These are phyloP conservation scores for Pythium chondricola DNA, from an alignment of 352 stramenopile species.

Conservation along the genomic window DNA sequence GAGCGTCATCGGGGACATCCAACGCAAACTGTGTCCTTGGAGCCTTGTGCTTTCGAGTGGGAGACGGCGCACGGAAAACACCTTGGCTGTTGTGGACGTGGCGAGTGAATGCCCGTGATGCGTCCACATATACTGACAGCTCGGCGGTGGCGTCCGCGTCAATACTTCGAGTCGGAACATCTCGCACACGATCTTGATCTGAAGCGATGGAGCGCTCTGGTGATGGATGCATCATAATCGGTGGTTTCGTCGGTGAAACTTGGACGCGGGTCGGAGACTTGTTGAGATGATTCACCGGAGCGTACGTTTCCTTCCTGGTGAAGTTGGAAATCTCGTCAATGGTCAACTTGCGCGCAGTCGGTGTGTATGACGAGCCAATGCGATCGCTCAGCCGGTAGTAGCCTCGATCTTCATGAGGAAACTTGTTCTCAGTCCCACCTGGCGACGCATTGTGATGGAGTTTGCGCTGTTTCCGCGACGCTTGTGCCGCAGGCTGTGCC, in stretches of 20 bases:
- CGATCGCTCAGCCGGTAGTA: slow-evolving; percentile 83
- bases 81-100: slow-evolving; percentile 60
- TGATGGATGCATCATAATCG: slow-evolving; percentile 43
- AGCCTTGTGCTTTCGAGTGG: slow-evolving; percentile 21
- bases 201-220: slow-evolving; percentile 28
- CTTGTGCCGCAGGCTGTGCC: slow-evolving; percentile 13
- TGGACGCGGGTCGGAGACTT: slow-evolving; percentile 24
- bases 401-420: slow-evolving; percentile 41
- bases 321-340: slow-evolving; percentile 69
- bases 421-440: slow-evolving; percentile 6
- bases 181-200: slow-evolving; percentile 3
- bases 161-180: neutral
- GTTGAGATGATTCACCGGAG: slow-evolving; percentile 28
- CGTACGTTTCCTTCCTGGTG: slow-evolving; percentile 41
- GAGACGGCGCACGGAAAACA: slow-evolving; percentile 48
- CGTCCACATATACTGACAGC: slow-evolving; percentile 49
- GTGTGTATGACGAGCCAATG: slow-evolving; percentile 72
- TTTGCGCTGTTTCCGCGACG: slow-evolving; percentile 26
- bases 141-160: neutral
- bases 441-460: slow-evolving; percentile 1
- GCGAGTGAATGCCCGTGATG: slow-evolving; percentile 48
- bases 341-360: slow-evolving; percentile 51
- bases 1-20: slow-evolving; percentile 21
- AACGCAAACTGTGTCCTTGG: slow-evolving; percentile 31
- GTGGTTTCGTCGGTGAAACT: slow-evolving; percentile 30